A percentile compares a stretch with the other conserved stretches of the same genome.
Evolutionary conservation across 2,329 filamentous ascomycete species (phyloP).

Genomic region (Cercospora sesami): DNA sequence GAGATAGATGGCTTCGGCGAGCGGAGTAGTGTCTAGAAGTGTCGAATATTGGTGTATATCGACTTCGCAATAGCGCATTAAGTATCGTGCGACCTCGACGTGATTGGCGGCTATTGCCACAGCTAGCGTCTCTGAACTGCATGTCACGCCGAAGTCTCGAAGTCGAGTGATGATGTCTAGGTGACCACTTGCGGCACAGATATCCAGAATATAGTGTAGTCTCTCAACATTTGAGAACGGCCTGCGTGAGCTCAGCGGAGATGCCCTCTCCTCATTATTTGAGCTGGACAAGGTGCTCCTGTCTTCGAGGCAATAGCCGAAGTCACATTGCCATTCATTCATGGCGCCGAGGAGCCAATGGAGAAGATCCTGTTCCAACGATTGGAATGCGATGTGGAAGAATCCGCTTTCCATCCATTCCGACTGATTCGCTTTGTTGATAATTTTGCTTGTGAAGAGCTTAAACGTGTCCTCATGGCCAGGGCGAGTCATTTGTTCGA

Average conservation of each 20-base stretch:
- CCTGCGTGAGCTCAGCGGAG: no score
- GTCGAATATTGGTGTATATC: background rate
- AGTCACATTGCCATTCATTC: background rate
- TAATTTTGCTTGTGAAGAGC: background rate
- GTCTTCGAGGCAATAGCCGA: background rate
- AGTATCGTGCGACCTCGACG: background rate
- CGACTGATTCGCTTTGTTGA: background rate
- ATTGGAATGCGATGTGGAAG: background rate
- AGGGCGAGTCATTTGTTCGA: background rate
- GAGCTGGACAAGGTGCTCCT: no score
- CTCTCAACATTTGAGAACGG: no score
- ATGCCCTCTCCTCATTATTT: no score
- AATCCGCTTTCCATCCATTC: background rate
- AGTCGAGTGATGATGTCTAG: background rate
- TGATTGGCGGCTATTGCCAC: background rate
- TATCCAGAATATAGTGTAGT: background rate
- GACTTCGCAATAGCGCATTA: background rate
- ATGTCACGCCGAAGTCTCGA: background rate
- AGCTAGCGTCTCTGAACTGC: background rate
- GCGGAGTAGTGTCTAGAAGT: background rate
- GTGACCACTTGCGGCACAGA: background rate
- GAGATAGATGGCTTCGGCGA: background rate
- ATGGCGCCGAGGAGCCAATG: background rate
- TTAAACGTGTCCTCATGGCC: background rate
- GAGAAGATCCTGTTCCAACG: background rate